Base-by-base conservation (phyloP, 257 asterid genomes). In the Verbascum thapsus region DNA sequence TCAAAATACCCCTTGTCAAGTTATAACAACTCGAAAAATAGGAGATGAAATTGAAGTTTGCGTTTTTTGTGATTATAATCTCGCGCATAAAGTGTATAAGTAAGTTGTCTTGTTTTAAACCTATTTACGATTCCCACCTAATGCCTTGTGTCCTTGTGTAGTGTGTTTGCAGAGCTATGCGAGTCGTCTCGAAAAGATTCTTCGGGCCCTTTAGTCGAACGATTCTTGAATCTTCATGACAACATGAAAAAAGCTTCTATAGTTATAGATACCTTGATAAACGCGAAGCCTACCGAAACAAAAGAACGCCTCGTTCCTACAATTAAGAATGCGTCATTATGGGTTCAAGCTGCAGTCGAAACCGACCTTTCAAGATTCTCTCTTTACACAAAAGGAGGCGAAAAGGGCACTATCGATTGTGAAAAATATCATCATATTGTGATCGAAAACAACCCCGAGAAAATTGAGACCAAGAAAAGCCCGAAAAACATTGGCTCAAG, bases 321-420 rank as follows among this genome's bases (percentile, higher is more conserved):
- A 17, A 74, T 70, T 41, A 85, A 74, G 72, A 83, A 75, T 53
- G 88, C 94, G 30, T 72, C 81, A 16, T 58, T 74, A 47, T 87
- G 99, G 97, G 86, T 87, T 63, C 94, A 80, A 80, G 97, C 98
- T 67, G 98, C 96, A 18, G 78, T 86, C 20, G 80, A 80, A 61
- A 77, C 88, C 1, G 75, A 82, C 45, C 94, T 92, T 66, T 82
- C 95, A 41, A 82, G 72, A 61, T 88, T 92, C 75, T 70, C 88
- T 37, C 50, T 92, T 57, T 83, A 83, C 51, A 64, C 74, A 6
- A 80, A 77, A 69, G 85, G 71, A 62, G 86, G 74, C 9, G 74
- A 82, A 61, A 82, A 68, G 26, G 72, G 66, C 45, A 26, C 30
- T 54, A 53, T 68, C 38, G 67, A 66, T 26, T 67, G 75, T n/a